Evolutionary conservation across 495 filamentous ascomycete genomes (phyloP).

Genomic region (Podospora australis): DNA sequence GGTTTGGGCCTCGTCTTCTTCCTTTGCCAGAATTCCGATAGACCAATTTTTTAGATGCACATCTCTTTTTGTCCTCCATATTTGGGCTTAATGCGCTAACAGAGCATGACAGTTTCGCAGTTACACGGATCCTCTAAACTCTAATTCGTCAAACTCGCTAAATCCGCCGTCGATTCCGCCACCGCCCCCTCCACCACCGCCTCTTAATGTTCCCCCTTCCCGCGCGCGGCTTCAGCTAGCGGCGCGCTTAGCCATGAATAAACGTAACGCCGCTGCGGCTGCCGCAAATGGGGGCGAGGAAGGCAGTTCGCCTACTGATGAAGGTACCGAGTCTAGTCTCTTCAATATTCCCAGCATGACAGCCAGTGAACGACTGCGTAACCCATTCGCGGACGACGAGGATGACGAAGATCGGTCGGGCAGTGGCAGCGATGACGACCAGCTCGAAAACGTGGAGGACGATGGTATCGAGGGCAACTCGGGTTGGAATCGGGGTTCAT

Average conservation of each 20-base stretch:
- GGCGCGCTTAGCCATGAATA: conserved; percentile 72
- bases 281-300: conserved; percentile 27
- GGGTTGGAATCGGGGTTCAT: conserved; percentile 34
- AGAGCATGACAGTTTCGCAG: conserved; percentile 47
- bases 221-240: conserved; percentile 82
- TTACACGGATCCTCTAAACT: conserved; percentile 43
- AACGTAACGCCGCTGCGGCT: conserved; percentile 49
- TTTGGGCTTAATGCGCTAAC: too few species aligned
- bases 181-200: conserved; percentile 53
- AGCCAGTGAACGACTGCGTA: conserved; percentile 27
- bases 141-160: conserved; percentile 32
- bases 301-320: conserved; percentile 19
- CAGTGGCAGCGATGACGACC: conserved; percentile 27
- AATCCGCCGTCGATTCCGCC: conserved; percentile 46
- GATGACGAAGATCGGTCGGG: conserved; percentile 38
- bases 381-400: conserved; percentile 44
- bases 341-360: conserved; percentile 18
- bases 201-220: conserved; percentile 73
- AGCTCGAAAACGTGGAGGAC: conserved; percentile 24
- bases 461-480: conserved; percentile 12
- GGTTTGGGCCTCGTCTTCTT: too few species aligned
- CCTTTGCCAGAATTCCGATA: too few species aligned
- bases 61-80: too few species aligned
- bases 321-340: conserved; percentile 16
- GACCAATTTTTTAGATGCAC: too few species aligned